Base-by-base conservation (phyloP, 768 basidiomycete genomes). In the Pleurotus pulmonarius region DNA sequence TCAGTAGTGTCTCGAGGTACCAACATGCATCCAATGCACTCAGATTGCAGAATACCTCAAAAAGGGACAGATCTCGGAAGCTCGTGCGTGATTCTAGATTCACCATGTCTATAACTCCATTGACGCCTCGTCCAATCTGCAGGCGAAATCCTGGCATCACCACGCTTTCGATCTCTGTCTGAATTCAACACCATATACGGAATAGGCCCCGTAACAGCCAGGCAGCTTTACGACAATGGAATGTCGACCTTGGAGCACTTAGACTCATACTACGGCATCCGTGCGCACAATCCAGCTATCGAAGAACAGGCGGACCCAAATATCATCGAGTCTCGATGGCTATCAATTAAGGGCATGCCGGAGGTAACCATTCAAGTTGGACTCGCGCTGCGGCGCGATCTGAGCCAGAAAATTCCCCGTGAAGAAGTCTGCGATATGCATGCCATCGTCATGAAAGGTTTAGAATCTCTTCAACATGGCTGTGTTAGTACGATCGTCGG, bases 341-440 rank as follows among this genome's bases (percentile, higher is more conserved):
- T 34, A 29, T 26, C 38, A n/a, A 45, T 16, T 5, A 22, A 53
- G 39, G 43, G 25, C 1, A 16, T 40, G 18, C 58, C 37, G 7
- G 13, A 52, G 6, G 43, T 45, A 20, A 39, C 79, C 55, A 78
- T 89, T 54, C 77, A 79, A 61, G 69, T 82, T n/a, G 83, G 82
- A 5, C 73, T 92, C 22, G 76, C 77, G 26, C 73, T 90, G 55
- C 74, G 80, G 40, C 70, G 77, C 13, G 87, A 92, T 45, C 70
- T 93, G 3, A 72, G 71, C 37, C 55, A 49, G 29, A 55, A 16
- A 20, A 94, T 96, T 37, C 76, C 90, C 0, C 75, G 92, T 5
- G 73, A 69, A 0, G 92, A 97, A 67, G 90, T 91, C 0, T 86
- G 92, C 57, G 83, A 87, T 61, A 93, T 96, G 56, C 80, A 83